Base-by-base conservation (phyloP, 345 rosid genomes). In the Eucalyptus albens region DNA sequence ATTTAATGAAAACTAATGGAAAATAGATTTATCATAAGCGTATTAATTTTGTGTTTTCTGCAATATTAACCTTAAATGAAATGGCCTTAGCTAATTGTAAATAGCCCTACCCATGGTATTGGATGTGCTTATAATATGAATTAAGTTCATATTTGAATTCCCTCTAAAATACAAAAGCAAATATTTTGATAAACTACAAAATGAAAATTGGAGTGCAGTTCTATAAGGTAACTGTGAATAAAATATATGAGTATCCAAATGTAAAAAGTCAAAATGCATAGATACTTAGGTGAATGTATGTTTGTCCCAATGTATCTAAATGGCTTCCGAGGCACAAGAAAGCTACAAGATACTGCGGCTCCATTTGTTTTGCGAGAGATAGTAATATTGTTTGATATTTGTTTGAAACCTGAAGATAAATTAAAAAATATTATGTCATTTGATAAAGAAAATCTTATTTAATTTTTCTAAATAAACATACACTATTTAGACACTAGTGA, bases 271-370 rank as follows among this genome's bases (percentile, higher is more conserved):
- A 67, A 67, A 31, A 31, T 67, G 1, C 80, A 31, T n/a, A n/a
- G n/a, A n/a, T n/a, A 16, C 80, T n/a, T 14, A n/a, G 40, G 21
- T 67, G 11, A 67, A 67, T 2, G 40, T 67, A n/a, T 0, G 9
- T 31, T 67, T 53, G 40, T 31, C 40, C 13, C 1, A 0, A 5
- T 0, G 4, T 69, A 21, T 53, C 26, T 21, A 53, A 53, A 53
- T 53, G 59, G 59, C 59, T 53, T 53, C 0, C 21, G 1, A 8
- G 59, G 59, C 5, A 53, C 11, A 53, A 53, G 59, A 53, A 53
- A 8, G 2, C 5, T 53, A 0, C 59, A 53, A 21, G 59, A 53
- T 0, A 53, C 1, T 7, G 5, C 0, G 11, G 24, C 26, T 53
- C 59, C 24, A 21, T 53, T 53, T 19, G 59, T 53, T 53, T 53